phyloP scores from a whole-genome alignment of 768 basidiomycete genomes.

The Russula earlei region DNA sequence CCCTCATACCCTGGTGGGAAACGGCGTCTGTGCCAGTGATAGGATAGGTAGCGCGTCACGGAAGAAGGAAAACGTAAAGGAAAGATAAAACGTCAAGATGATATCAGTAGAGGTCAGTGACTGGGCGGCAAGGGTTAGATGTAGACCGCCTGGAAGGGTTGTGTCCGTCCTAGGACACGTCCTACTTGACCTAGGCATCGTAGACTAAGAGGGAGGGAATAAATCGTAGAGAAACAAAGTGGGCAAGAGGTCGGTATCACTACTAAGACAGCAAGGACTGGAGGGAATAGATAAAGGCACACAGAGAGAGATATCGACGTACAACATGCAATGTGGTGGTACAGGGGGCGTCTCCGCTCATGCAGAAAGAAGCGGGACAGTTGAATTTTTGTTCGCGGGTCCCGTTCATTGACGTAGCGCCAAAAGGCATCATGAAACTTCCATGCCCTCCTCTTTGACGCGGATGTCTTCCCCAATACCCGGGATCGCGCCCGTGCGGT shows the following conservation, averaged over 20 bases:
- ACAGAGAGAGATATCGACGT: neutral
- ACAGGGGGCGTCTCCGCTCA: neutral
- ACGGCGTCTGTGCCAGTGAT: neutral
- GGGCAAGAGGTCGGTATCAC: slow-evolving; percentile 10
- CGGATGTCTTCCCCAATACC: slow-evolving; percentile 12
- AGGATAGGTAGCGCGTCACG: slow-evolving; percentile 11
- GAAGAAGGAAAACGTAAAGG: neutral
- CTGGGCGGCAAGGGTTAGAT: neutral
- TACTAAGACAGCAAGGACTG: slow-evolving; percentile 12
- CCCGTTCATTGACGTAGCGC: neutral
- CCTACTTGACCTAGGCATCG: slow-evolving; percentile 1
- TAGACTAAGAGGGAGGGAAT: neutral
- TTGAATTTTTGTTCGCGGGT: neutral
- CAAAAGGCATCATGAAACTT: slow-evolving; percentile 14
- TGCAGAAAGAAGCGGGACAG: neutral
- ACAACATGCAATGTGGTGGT: slow-evolving; percentile 2
- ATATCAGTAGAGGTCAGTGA: slow-evolving; percentile 5
- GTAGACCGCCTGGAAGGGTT: neutral
- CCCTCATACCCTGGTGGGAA: neutral
- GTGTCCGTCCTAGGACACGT: slow-evolving; percentile 2
- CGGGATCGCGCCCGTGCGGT: neutral
- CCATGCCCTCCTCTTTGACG: slow-evolving; percentile 18
- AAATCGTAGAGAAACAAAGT: neutral
- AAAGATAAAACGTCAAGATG: neutral
- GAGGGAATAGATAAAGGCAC: slow-evolving; percentile 5